Percentiles rank a stretch among this genome's conserved stretches.
Evolutionary conservation across 306 rosid species (phyloP).

Genomic region (Castanea mollissima): DNA sequence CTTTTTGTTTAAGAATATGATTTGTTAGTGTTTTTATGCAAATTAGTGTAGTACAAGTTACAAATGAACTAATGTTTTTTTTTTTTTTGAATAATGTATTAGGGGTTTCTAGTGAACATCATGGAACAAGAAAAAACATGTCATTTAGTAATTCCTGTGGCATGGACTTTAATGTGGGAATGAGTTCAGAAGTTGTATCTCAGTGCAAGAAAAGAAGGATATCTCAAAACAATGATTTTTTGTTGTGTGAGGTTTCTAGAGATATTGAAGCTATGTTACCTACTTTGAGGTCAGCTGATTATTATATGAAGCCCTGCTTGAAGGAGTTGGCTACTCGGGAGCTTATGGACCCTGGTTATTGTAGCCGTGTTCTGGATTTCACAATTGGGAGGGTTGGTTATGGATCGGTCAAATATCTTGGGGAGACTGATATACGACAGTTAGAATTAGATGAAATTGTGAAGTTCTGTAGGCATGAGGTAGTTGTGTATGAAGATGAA

Average conservation of each 20-base stretch:
- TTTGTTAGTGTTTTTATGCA: background rate
- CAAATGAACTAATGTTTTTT: background rate
- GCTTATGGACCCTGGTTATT: conserved; percentile 65
- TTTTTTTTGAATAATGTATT: background rate
- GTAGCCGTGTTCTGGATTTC: conserved; percentile 60
- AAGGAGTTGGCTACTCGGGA: conserved; percentile 50
- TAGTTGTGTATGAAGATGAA: conserved; percentile 70
- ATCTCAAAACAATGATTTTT: conserved; percentile 12
- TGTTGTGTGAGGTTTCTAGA: conserved; percentile 28
- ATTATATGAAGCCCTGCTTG: conserved; percentile 60
- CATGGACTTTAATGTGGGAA: conserved; percentile 39
- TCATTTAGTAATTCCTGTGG: conserved; percentile 22
- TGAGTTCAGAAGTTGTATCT: conserved; percentile 27
- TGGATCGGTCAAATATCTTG: conserved; percentile 68
- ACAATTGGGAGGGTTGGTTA: conserved; percentile 74
- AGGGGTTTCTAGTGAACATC: conserved; percentile 23
- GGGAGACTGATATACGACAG: conserved; percentile 67
- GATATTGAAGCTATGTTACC: conserved; percentile 48
- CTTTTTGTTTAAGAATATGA: background rate
- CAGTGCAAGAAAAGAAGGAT: conserved; percentile 55
- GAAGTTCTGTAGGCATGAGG: conserved; percentile 62
- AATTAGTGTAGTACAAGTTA: background rate
- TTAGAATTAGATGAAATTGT: conserved; percentile 61
- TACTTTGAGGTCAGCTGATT: conserved; percentile 41
- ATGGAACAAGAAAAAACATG: conserved; percentile 11